A percentile compares a stretch with the other conserved stretches of the same genome.
These are phyloP conservation scores for Daedalea quercina DNA, from an alignment of 768 basidiomycete genomes.

Conservation along the genomic window DNA sequence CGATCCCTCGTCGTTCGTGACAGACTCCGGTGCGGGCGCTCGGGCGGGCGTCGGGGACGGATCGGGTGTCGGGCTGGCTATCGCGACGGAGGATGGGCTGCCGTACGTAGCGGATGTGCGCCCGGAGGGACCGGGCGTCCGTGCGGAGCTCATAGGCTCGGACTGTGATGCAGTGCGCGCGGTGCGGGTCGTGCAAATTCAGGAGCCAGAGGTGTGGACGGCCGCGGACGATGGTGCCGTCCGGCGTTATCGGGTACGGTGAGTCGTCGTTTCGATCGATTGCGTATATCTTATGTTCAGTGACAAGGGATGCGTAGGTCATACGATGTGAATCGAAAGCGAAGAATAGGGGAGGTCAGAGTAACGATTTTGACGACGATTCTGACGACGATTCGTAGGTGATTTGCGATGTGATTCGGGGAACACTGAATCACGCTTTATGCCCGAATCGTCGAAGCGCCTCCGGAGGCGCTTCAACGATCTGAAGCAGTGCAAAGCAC, in stretches of 20 bases:
- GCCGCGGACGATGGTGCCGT: conserved; percentile 62
- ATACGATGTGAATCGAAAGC: no score
- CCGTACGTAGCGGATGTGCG: conserved; percentile 44
- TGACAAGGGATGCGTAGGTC: no score
- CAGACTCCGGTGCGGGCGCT: conserved; percentile 38
- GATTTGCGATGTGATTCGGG: no score
- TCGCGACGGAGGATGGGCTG: conserved; percentile 54
- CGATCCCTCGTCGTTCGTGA: background rate
- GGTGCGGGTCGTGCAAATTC: conserved; percentile 25
- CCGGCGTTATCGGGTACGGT: conserved; percentile 31
- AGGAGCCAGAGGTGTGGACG: conserved; percentile 38
- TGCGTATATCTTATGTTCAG: no score
- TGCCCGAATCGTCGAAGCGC: no score
- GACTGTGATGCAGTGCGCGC: conserved; percentile 55
- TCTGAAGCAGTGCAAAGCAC: no score
- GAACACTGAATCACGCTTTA: no score
- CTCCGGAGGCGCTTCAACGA: no score
- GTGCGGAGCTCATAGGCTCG: conserved; percentile 47
- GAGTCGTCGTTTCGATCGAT: background rate
- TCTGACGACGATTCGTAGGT: no score
- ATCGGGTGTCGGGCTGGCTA: conserved; percentile 31
- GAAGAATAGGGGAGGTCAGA: no score
- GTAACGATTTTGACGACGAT: no score
- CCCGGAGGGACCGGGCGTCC: conserved; percentile 32
- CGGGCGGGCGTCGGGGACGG: conserved; percentile 70